Conservation (phyloP, 1,284 basidiomycete genomes). For the Leccinum pallidistipes region DNA sequence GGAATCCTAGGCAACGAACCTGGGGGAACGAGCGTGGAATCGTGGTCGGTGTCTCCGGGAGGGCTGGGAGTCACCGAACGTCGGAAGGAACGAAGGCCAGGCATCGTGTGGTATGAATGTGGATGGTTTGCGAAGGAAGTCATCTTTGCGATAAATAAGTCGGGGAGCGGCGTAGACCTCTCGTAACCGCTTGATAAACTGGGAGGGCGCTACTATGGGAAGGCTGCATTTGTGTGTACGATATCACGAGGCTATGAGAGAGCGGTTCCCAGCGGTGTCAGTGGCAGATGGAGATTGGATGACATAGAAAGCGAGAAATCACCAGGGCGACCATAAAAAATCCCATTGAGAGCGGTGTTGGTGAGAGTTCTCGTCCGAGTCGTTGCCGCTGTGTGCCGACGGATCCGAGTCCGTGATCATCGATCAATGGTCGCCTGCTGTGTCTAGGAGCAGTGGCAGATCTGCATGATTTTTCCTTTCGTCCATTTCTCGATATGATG, state of each 20-base stretch:
- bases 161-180: background rate
- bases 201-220: background rate
- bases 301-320: constrained; percentile 20
- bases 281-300: constrained; percentile 4
- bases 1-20: constrained; percentile 22
- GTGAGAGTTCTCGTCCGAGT: background rate
- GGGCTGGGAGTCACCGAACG: constrained; percentile 44
- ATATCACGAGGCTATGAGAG: constrained; percentile 27
- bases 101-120: constrained; percentile 11
- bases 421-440: background rate
- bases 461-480: background rate
- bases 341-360: constrained; percentile 20
- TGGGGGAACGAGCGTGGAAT: constrained; percentile 30
- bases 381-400: too few relatives aligned
- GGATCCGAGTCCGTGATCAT: too few relatives aligned
- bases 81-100: constrained; percentile 42
- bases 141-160: constrained; percentile 36
- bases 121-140: constrained; percentile 46
- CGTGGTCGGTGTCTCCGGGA: constrained; percentile 51
- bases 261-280: constrained; percentile 23
- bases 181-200: background rate
- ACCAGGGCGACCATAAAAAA: constrained; percentile 32
- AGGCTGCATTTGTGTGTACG: constrained; percentile 13
- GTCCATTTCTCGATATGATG: background rate
- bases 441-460: background rate